Evolutionary conservation across 1,139 yeast species (phyloP), one percentile per base, ranked within the genome.

Genomic region (Zygoascus hellenicus): DNA sequence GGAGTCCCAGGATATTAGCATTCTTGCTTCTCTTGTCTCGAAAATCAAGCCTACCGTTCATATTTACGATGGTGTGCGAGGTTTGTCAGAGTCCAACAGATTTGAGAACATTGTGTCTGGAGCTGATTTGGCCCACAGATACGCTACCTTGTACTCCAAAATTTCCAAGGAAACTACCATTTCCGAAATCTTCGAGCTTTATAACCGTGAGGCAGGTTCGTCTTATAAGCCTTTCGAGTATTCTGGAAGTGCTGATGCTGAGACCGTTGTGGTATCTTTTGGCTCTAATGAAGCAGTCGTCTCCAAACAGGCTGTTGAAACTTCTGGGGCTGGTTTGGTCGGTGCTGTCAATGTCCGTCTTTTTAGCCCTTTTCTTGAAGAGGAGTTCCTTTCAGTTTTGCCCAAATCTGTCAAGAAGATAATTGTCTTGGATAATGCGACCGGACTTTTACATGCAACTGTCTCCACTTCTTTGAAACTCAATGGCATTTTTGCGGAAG

Each of bases 21-120:
- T 86, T 41, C 72, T 87, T 59, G 76, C 90, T 50, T 73, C 82
- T 43, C 83, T 77, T 49, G 69, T 85, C 57, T 80, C 94, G 14
- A 71, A 78, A 35, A 74, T 78, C 31, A 66, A 70, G 37, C 87
- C 92, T 3, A 74, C 83, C 16, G 65, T 87, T 48, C 81, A 83
- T 65, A 72, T 86, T 54, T 85, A 82, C 62, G 97, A 89, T 61
- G 97, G 97, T 39, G 72, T 86, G 13, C 76, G 80, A 46, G 81
- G 80, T 52, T 65, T 81, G 46, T 80, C 78, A 57, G 76, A 80
- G 53, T 76, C 75, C 57, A 69, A 77, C 53, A 76, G 75, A 55
- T 72, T 74, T 52, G 60, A 67, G 10, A 68, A 71, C 40, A 75
- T 79, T 48, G 65, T 76, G 48, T 64, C 79, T 11, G 69, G 76